Conservation (phyloP, 1,284 basidiomycete species). For the Ustilago bromivora region DNA sequence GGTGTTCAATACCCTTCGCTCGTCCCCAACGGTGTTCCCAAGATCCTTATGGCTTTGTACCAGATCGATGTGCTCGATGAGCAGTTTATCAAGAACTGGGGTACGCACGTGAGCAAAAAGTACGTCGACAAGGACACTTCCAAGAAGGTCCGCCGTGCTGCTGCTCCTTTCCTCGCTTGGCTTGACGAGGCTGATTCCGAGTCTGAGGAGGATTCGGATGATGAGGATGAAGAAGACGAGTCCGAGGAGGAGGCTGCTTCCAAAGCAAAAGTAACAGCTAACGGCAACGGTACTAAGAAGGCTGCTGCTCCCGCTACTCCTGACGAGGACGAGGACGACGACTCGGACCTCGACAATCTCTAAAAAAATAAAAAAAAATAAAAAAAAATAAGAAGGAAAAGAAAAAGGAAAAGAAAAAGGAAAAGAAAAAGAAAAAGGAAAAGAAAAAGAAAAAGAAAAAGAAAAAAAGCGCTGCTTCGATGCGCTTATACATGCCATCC, state of each 20-base stretch:
- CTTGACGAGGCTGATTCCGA: conserved; percentile 66
- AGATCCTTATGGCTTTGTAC: conserved; percentile 94
- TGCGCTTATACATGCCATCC: not conserved
- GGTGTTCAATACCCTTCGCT: conserved; percentile 64
- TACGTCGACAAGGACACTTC: conserved; percentile 94
- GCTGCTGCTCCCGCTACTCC: conserved; percentile 15
- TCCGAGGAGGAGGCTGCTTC: conserved; percentile 33
- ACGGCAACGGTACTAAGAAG: conserved; percentile 30
- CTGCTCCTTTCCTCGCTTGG: conserved; percentile 85
- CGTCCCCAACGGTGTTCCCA: conserved; percentile 76
- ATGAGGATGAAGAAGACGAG: conserved; percentile 23
- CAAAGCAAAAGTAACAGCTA: conserved; percentile 18
- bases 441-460: too few species aligned
- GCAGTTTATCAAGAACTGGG: conserved; percentile 90
- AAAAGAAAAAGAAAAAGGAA: too few species aligned
- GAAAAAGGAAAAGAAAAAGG: too few species aligned
- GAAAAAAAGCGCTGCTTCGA: not conserved
- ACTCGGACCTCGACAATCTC: conserved; percentile 63
- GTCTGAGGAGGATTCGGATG: conserved; percentile 62
- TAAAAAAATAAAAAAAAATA: conserved; percentile 12
- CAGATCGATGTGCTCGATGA: conserved; percentile 94
- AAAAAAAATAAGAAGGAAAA: too few species aligned
- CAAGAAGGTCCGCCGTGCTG: conserved; percentile 95
- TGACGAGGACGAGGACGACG: conserved; percentile 59
- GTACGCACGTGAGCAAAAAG: conserved; percentile 94